Conservation (phyloP, 225 moss, liverwort and hornwort species). For the Polytrichum formosum region DNA sequence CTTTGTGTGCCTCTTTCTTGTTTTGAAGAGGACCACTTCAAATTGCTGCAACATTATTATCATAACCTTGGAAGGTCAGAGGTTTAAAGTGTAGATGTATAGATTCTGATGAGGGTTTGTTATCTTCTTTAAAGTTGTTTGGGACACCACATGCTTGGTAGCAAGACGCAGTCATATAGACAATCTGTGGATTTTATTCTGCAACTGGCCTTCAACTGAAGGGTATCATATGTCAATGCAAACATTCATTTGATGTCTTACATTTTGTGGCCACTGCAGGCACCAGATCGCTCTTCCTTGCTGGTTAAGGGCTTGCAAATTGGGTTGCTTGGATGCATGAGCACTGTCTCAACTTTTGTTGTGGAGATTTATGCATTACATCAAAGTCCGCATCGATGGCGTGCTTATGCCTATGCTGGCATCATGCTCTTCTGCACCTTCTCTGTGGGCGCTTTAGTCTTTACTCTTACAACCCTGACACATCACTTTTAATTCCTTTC, state of each 20-base stretch:
- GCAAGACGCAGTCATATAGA: too few species aligned
- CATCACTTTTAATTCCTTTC: constrained; percentile 26
- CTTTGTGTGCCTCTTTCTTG: too few species aligned
- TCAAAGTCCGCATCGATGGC: constrained; percentile 62
- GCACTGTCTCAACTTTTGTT: constrained; percentile 93
- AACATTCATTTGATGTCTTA: constrained; percentile 1
- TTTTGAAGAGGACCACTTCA: too few species aligned
- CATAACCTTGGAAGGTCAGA: too few species aligned
- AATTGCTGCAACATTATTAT: too few species aligned
- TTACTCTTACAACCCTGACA: constrained; percentile 64
- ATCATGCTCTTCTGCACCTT: constrained; percentile 45
- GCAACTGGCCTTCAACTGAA: too few species aligned
- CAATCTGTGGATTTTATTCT: too few species aligned
- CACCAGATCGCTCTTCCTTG: constrained; percentile 44
- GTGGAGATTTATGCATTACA: constrained; percentile 72
- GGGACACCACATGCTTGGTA: too few species aligned
- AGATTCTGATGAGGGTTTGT: too few species aligned
- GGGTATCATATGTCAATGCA: too few species aligned
- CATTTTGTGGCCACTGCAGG: constrained; percentile 47
- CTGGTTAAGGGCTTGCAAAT: constrained; percentile 50
- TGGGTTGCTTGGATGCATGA: constrained; percentile 91
- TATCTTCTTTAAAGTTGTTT: too few species aligned
- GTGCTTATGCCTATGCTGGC: constrained; percentile 68
- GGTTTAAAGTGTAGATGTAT: too few species aligned
- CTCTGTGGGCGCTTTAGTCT: constrained; percentile 59